Evolutionary conservation across 2,329 filamentous ascomycete species (phyloP).

Genomic region (Phoma sp.): DNA sequence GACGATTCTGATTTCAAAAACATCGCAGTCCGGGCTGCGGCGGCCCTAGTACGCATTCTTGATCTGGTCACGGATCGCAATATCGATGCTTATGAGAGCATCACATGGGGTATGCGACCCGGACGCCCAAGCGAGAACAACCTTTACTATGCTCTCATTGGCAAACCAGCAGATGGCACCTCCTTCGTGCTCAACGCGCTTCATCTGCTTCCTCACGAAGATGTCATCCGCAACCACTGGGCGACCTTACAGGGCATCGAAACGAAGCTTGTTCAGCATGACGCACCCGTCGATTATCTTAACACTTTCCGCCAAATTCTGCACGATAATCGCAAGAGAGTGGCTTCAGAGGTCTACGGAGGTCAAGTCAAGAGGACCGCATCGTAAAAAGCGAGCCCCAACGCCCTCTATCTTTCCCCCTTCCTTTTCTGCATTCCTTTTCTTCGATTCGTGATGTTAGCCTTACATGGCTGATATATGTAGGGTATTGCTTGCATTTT

Average conservation of each 20-base stretch:
- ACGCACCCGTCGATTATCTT: slow-evolving; percentile 35
- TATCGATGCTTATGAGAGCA: slow-evolving; percentile 40
- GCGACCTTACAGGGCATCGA: slow-evolving; percentile 37
- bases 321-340: slow-evolving; percentile 44
- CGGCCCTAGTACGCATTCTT: slow-evolving; percentile 42
- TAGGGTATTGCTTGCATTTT: slow-evolving; percentile 9
- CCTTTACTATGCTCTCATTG: slow-evolving; percentile 43
- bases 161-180: slow-evolving; percentile 19
- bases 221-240: slow-evolving; percentile 42
- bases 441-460: neutral
- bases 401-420: no score
- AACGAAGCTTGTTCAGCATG: slow-evolving; percentile 30
- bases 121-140: slow-evolving; percentile 40
- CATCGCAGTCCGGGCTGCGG: slow-evolving; percentile 36
- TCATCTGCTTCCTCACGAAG: slow-evolving; percentile 37
- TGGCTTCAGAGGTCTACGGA: slow-evolving; percentile 37
- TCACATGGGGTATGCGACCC: slow-evolving; percentile 39
- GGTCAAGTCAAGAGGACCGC: slow-evolving; percentile 41
- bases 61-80: slow-evolving; percentile 44
- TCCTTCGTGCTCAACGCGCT: slow-evolving; percentile 43
- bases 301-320: slow-evolving; percentile 36
- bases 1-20: slow-evolving; percentile 30
- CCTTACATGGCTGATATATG: neutral
- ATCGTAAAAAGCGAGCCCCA: neutral
- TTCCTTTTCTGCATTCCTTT: neutral